Percentiles rank a stretch among this genome's conserved stretches.
Conservation (phyloP, 192 early-diverging fungal genomes). For the Rhizoclosmatium sp. region DNA sequence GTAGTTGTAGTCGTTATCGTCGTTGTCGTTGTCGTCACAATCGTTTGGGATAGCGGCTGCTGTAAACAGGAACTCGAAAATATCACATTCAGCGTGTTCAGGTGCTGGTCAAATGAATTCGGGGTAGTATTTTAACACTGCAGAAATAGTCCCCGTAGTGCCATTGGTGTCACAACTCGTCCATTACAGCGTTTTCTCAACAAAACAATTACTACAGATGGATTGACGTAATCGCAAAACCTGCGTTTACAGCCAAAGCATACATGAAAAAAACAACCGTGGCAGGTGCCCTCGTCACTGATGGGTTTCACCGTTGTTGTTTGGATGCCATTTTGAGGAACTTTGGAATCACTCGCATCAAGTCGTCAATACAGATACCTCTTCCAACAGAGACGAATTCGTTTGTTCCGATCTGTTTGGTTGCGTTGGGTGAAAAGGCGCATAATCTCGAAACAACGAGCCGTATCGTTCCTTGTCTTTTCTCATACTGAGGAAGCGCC, state of each 20-base stretch:
- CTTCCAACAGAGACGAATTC: constrained; percentile 97
- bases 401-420: constrained; percentile 81
- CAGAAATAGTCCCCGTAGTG: constrained; percentile 91
- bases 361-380: constrained; percentile 93
- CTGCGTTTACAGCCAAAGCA: constrained; percentile 95
- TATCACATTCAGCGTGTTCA: constrained; percentile 79
- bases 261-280: constrained; percentile 72
- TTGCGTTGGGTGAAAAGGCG: no score
- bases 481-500: constrained; percentile 90
- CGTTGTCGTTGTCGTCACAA: no score
- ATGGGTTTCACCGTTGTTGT: neutral
- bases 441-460: no score
- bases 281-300: constrained; percentile 60
- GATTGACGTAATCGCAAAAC: constrained; percentile 50
- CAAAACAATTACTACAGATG: constrained; percentile 69
- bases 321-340: neutral
- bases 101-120: constrained; percentile 82
- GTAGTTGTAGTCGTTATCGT: no score
- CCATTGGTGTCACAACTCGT: constrained; percentile 85
- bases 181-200: constrained; percentile 61
- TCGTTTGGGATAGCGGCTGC: constrained; percentile 88
- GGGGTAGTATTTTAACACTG: constrained; percentile 93
- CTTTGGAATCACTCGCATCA: constrained; percentile 55
- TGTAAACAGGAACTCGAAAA: constrained; percentile 92
- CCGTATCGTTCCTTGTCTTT: constrained; percentile 92